phyloP scores from a whole-genome alignment of 306 rosid species.

The Rosa lucieae region DNA sequence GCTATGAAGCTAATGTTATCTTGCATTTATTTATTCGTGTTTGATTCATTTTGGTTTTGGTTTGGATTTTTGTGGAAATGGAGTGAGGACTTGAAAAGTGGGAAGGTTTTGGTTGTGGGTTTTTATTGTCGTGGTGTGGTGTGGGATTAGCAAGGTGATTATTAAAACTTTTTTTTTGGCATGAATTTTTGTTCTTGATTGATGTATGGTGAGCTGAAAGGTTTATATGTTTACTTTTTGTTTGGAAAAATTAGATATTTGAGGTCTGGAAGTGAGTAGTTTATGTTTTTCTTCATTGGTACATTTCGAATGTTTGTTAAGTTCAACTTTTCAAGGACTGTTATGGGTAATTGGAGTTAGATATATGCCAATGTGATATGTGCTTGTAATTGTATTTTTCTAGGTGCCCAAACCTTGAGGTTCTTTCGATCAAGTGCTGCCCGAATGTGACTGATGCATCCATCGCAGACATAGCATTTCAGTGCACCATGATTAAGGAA shows the following conservation, averaged over 20 bases:
- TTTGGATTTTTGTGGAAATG: background rate
- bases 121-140: background rate
- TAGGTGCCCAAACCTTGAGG: slow-evolving; percentile 75
- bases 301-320: background rate
- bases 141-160: background rate
- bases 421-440: slow-evolving; percentile 74
- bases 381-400: slow-evolving; percentile 7
- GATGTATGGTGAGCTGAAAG: background rate
- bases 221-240: background rate
- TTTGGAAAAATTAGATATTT: background rate
- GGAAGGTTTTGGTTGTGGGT: background rate
- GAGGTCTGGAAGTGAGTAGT: background rate
- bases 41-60: background rate
- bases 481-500: slow-evolving; percentile 49
- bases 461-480: slow-evolving; percentile 41
- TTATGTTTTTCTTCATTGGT: background rate
- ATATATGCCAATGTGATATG: background rate
- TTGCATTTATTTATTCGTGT: too few species aligned
- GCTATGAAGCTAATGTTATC: too few species aligned
- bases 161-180: background rate
- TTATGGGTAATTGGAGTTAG: background rate
- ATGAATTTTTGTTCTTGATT: background rate
- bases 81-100: background rate
- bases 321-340: background rate
- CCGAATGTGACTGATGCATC: slow-evolving; percentile 70